Percentiles rank a stretch among this genome's conserved stretches.
phyloP scores from a whole-genome alignment of 2,329 filamentous ascomycete species.

The Myotisia sp. region DNA sequence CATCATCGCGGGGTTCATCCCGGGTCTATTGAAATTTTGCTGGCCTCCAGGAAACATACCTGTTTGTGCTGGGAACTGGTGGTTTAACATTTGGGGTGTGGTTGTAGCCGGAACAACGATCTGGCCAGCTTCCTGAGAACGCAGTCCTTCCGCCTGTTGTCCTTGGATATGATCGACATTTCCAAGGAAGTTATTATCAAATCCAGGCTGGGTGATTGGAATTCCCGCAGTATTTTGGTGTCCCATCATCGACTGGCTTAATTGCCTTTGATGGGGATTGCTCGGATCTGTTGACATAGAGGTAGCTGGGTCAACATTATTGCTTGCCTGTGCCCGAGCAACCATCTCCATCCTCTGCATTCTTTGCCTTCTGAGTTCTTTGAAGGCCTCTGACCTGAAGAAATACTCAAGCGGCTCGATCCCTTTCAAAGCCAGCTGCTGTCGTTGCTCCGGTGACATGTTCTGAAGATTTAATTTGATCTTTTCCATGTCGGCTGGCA shows the following conservation, averaged over 20 bases:
- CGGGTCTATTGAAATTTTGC: constrained; percentile 23
- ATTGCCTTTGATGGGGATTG: constrained; percentile 23
- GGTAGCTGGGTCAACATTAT: constrained; percentile 23
- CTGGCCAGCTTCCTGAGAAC: constrained; percentile 46
- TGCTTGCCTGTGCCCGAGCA: constrained; percentile 18
- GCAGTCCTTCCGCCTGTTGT: constrained; percentile 48
- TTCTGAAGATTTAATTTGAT: constrained; percentile 34
- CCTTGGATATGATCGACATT: constrained; percentile 43
- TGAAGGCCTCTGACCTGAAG: constrained; percentile 37
- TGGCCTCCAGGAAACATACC: constrained; percentile 23
- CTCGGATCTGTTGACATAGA: constrained; percentile 18
- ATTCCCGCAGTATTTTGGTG: constrained; percentile 24
- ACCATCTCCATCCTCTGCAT: constrained; percentile 20
- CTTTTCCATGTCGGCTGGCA: constrained; percentile 33
- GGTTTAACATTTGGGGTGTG: constrained; percentile 29
- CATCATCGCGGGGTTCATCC: constrained; percentile 28
- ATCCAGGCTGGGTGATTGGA: constrained; percentile 18
- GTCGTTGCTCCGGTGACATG: constrained; percentile 35
- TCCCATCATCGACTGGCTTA: constrained; percentile 3
- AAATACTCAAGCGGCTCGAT: constrained; percentile 38
- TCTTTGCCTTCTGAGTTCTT: constrained; percentile 26
- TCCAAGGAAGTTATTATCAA: constrained; percentile 27
- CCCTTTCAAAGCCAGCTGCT: constrained; percentile 31
- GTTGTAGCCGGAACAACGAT: constrained; percentile 48
- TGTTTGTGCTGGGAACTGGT: constrained; percentile 28